Evolutionary conservation across 169 alveolate species (phyloP).

Genomic region (Eimeria necatrix): DNA sequence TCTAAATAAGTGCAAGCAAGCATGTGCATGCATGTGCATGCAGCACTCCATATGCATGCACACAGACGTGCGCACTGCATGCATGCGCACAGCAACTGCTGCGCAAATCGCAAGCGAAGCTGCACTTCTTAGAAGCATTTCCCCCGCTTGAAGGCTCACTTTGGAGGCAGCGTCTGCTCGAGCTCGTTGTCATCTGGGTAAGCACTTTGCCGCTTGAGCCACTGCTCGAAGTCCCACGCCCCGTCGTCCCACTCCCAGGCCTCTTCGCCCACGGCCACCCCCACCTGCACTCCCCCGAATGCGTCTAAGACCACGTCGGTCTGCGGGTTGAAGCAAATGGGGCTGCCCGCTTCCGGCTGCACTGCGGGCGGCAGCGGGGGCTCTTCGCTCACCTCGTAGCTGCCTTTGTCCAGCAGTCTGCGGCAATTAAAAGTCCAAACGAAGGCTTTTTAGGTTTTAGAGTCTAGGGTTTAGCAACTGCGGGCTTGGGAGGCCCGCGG

Average conservation of each 20-base stretch:
- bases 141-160: conserved; percentile 33
- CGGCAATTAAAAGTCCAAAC: neutral
- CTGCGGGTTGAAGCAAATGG: conserved; percentile 83
- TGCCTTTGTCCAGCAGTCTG: conserved; percentile 59
- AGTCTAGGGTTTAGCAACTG: too few species aligned
- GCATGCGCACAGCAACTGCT: too few species aligned
- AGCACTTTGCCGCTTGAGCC: conserved; percentile 91
- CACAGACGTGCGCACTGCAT: too few species aligned
- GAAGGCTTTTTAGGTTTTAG: neutral
- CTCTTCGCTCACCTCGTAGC: neutral
- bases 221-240: conserved; percentile 88
- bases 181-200: conserved; percentile 87
- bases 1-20: too few species aligned
- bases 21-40: too few species aligned
- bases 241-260: conserved; percentile 93
- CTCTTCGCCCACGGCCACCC: conserved; percentile 90
- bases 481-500: too few species aligned
- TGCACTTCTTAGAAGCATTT: too few species aligned
- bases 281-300: conserved; percentile 90
- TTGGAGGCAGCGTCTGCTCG: conserved; percentile 79
- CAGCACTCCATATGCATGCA: too few species aligned
- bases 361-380: conserved; percentile 49
- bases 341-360: neutral
- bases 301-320: conserved; percentile 92
- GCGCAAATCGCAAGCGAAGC: too few species aligned